phyloP scores from a whole-genome alignment of 129 eudicot species.

The Logfia minima region DNA sequence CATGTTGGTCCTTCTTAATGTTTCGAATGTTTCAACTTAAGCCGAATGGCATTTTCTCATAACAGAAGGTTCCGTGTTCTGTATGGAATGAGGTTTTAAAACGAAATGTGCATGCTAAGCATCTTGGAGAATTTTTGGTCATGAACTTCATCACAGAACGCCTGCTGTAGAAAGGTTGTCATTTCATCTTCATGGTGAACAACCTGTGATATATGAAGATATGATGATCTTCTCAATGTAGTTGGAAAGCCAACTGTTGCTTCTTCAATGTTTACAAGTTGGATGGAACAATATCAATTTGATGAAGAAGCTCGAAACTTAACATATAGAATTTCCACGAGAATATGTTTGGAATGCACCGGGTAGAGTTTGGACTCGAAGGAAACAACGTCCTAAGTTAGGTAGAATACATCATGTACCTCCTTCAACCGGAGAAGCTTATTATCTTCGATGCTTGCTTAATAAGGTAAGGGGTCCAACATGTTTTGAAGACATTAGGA shows the following conservation, averaged over 20 bases:
- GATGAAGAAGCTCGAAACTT: background rate
- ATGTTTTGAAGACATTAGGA: too few species aligned
- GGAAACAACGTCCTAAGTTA: background rate
- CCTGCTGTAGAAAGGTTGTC: background rate
- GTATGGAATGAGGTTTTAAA: too few species aligned
- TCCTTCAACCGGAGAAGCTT: background rate
- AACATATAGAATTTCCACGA: background rate
- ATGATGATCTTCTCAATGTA: background rate
- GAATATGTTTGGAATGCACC: background rate
- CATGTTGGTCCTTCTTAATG: background rate
- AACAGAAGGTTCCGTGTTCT: too few species aligned
- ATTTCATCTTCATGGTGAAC: background rate
- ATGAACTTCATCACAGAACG: background rate
- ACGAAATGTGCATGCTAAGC: background rate
- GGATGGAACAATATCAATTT: background rate
- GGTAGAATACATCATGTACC: background rate
- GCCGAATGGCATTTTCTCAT: too few species aligned
- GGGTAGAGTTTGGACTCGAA: background rate
- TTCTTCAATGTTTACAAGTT: too few species aligned
- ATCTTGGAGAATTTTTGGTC: background rate
- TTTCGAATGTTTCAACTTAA: background rate
- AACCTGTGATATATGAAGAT: background rate
- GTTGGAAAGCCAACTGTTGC: background rate
- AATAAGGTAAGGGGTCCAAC: background rate
- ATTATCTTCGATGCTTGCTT: background rate